Percentiles rank a stretch among this genome's conserved stretches.
phyloP scores from a whole-genome alignment of 257 asterid species.

The Solanum virginianum region DNA sequence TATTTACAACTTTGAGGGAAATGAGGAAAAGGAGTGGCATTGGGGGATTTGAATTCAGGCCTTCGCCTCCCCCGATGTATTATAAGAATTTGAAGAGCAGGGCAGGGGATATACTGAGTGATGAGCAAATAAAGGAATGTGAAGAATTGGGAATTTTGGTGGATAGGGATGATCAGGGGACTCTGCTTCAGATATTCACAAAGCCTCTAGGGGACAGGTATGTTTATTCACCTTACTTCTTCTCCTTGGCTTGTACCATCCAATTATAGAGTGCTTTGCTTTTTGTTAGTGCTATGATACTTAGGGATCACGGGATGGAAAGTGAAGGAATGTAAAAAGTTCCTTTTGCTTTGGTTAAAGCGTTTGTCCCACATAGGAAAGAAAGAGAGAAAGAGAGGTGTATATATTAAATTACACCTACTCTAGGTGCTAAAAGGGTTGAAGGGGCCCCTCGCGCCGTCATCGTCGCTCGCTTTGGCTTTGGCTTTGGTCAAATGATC shows the following conservation, averaged over 20 bases:
- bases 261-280: neutral
- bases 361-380: too few relatives aligned
- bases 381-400: too few relatives aligned
- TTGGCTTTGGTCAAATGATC: too few relatives aligned
- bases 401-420: too few relatives aligned
- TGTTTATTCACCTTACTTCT: neutral
- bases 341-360: too few relatives aligned
- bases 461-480: too few relatives aligned
- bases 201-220: slow-evolving; percentile 96
- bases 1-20: slow-evolving; percentile 65
- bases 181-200: slow-evolving; percentile 93
- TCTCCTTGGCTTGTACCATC: neutral
- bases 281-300: too few relatives aligned
- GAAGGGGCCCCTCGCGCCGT: too few relatives aligned
- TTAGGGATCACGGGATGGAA: too few relatives aligned
- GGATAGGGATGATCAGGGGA: slow-evolving; percentile 93
- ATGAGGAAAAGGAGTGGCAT: slow-evolving; percentile 79
- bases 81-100: slow-evolving; percentile 62
- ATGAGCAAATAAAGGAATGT: slow-evolving; percentile 71
- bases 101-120: slow-evolving; percentile 62
- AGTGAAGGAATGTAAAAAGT: too few relatives aligned
- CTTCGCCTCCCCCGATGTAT: slow-evolving; percentile 74
- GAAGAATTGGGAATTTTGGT: slow-evolving; percentile 87
- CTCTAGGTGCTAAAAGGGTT: too few relatives aligned
- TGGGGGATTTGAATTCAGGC: slow-evolving; percentile 94